Percentiles rank a stretch among this genome's conserved stretches.
Evolutionary conservation across 176 grass and related monocot species (phyloP).

Genomic region (Oropetium thomaeum): DNA sequence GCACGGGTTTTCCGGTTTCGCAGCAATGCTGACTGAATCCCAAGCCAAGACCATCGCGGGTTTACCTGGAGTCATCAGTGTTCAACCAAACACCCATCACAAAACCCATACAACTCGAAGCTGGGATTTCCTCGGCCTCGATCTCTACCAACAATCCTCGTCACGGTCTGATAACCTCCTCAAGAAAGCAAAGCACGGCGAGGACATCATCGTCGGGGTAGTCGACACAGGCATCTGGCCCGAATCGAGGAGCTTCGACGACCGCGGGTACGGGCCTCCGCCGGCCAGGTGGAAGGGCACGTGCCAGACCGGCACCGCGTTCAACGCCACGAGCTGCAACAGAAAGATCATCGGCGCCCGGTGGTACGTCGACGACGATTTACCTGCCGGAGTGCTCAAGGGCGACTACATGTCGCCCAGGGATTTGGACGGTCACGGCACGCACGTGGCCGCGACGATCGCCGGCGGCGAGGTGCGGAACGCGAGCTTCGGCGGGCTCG

Average conservation of each 20-base stretch:
- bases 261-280: conserved; percentile 31
- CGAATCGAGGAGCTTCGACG: conserved; percentile 61
- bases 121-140: conserved; percentile 43
- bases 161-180: conserved; percentile 22
- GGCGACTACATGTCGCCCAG: conserved; percentile 36
- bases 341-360: conserved; percentile 59
- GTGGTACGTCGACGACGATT: conserved; percentile 31
- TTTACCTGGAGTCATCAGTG: not conserved
- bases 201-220: conserved; percentile 45
- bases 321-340: conserved; percentile 44
- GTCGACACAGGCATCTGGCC: conserved; percentile 59
- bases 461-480: conserved; percentile 34
- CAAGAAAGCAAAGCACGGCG: conserved; percentile 37
- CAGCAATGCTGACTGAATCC: not conserved
- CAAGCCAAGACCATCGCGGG: not conserved
- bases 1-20: not conserved
- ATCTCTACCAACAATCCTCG: conserved; percentile 1
- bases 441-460: conserved; percentile 50
- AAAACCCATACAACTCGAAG: conserved; percentile 31
- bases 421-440: conserved; percentile 30
- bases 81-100: not conserved
- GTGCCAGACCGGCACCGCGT: conserved; percentile 34
- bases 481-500: conserved; percentile 33
- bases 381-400: not conserved
- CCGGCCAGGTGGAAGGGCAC: conserved; percentile 46